Evolutionary conservation across 805 yeast genomes (phyloP), one percentile per base, ranked within the genome.

Genomic region (Schwanniomyces occidentalis): DNA sequence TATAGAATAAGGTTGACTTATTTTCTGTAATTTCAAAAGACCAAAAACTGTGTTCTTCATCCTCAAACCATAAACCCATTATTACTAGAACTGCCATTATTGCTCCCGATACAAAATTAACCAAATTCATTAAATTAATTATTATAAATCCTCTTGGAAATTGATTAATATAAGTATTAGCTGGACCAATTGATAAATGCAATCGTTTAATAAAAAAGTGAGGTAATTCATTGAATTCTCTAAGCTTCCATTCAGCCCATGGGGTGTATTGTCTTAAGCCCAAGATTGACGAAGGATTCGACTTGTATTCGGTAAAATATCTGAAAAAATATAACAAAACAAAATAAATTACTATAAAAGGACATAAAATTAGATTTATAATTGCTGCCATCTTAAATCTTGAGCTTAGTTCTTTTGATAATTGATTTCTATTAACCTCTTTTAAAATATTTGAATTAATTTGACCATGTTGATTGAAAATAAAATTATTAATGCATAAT

Each of bases 221-320:
- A 27, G 87, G 87, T 6, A 93, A 69, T 54, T 93, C 99, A 58
- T 93, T 93, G 54, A 85, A 87, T 51, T 93, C 99, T 37, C 99
- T 69, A 51, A 93, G 75, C 54, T 83, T 87, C 98, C 98, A 93
- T 50, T 85, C 90, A 0, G 98, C 97, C 60, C 77, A 78, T 0
- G 97, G 96, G 0, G 98, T 87, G 54, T 88, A 93, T 48, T 89
- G 95, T 30, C 99, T 69, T 34, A 65, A 53, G 4, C 68, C 69
- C 2, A 89, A 72, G 35, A 93, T 70, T 8, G 88, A 69, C 2
- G 89, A 79, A 0, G 99, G 99, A 35, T 91, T 85, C 27, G 85
- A 78, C 54, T 86, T 85, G 56, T 85, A 89, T 58, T 91, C 98
- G 56, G 90, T 90, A 61, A 93, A 93, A 56, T 93, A 89, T 27